Percentiles rank a stretch among this genome's conserved stretches.
These are phyloP conservation scores for Cucurbita pepo DNA, from an alignment of 306 rosid species.

Conservation along the genomic window DNA sequence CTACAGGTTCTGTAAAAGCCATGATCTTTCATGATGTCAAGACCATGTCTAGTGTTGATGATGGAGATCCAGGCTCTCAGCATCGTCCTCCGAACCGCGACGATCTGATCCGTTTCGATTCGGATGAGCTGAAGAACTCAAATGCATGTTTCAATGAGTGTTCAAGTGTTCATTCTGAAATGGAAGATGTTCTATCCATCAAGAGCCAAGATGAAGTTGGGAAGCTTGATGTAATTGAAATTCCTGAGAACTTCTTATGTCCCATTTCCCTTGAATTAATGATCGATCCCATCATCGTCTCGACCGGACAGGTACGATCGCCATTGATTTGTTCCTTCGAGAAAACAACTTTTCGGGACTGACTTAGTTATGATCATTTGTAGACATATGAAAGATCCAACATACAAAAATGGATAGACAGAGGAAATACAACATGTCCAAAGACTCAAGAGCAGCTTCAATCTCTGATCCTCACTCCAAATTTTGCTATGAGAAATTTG, in stretches of 20 bases:
- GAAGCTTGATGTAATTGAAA: conserved; percentile 34
- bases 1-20: conserved; percentile 23
- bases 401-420: conserved; percentile 88
- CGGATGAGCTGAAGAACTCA: not conserved
- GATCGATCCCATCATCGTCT: conserved; percentile 86
- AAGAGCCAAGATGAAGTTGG: conserved; percentile 22
- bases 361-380: not conserved
- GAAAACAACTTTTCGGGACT: no score
- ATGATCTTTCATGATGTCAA: conserved; percentile 22
- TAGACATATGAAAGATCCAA: conserved; percentile 89
- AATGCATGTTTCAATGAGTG: conserved; percentile 20
- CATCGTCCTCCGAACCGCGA: conserved; percentile 9
- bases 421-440: conserved; percentile 72
- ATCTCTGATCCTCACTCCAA: conserved; percentile 60
- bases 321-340: not conserved
- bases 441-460: conserved; percentile 91
- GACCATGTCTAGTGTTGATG: conserved; percentile 12
- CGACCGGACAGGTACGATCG: conserved; percentile 74
- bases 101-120: conserved; percentile 16
- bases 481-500: conserved; percentile 68
- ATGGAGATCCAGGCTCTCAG: conserved; percentile 21
- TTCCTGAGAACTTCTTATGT: conserved; percentile 86
- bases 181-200: conserved; percentile 19
- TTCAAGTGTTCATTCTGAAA: conserved; percentile 11
- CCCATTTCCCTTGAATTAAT: conserved; percentile 85